Base-by-base conservation (phyloP, 2,329 filamentous ascomycete genomes). In the Stagonosporopsis cucurbitacearum region DNA sequence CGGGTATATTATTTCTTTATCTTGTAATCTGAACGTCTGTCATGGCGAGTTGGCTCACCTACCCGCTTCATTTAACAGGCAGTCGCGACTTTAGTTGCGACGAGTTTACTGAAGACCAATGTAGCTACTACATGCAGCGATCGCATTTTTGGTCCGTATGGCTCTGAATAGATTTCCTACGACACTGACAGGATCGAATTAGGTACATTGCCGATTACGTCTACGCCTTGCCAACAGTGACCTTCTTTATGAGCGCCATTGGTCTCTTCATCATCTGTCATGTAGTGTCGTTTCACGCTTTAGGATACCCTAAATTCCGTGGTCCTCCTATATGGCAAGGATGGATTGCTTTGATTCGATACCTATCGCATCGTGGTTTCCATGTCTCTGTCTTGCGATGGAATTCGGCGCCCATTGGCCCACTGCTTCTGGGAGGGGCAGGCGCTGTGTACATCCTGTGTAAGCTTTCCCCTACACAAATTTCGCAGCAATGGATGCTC, bases 161-260 rank as follows among this genome's bases (percentile, higher is more conserved):
- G 11, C 37, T 2, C 15, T 6, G 13, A 9, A 6, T n/a, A n/a
- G n/a, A n/a, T n/a, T n/a, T n/a, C n/a, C n/a, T n/a, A n/a, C n/a
- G n/a, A n/a, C 13, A 41, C 23, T 42, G 11, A 57, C 33, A 19
- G 6, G 33, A 40, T 26, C 15, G n/a, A 32, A 20, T 6, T 48
- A 83, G 81, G 81, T 84, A 84, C 59, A 69, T 82, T 51, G 80
- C 83, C 20, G 84, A 86, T 62, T 78, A 81, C 58, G 78, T 80
- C 32, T 86, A 81, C 59, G 81, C 79, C 0, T 67, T 85, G 4
- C 77, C 78, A 6, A 84, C 83, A 0, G 70, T 84, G 3, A 83
- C 81, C 40, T 82, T 86, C 59, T 80, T 85, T 67, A 73, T 82
- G 60, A 74, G 75, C 0, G 68, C 72, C n/a, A 80, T 85, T 49